Percentiles rank a stretch among this genome's conserved stretches.
Conservation (phyloP, 2,329 filamentous ascomycete genomes). For the Ceratocystiopsis sp. region DNA sequence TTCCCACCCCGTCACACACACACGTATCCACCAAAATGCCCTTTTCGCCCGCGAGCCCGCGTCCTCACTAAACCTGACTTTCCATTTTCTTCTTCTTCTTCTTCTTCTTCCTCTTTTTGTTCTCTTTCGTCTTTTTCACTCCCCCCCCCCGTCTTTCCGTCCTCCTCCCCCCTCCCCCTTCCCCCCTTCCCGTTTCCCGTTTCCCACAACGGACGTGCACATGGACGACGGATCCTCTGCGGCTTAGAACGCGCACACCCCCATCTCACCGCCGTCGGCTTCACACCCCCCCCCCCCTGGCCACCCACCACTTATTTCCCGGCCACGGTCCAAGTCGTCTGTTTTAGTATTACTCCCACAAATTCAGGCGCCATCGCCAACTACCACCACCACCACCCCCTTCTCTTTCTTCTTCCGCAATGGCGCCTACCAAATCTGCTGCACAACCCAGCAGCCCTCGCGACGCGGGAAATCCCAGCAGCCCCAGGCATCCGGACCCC, state of each 20-base stretch:
- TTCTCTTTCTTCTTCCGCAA: not conserved
- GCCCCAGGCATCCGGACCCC: constrained; percentile 1
- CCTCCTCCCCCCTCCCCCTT: not conserved
- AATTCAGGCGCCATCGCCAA: constrained; percentile 2
- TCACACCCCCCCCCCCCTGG: not conserved
- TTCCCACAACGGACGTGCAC: too few relatives aligned
- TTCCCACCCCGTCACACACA: too few relatives aligned
- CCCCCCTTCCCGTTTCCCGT: too few relatives aligned
- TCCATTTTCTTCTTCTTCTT: not conserved
- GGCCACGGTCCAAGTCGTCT: too few relatives aligned
- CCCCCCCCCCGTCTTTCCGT: not conserved
- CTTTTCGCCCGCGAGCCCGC: too few relatives aligned
- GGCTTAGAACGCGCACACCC: too few relatives aligned
- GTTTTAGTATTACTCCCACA: not conserved
- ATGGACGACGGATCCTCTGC: too few relatives aligned
- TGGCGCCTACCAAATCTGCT: constrained; percentile 8
- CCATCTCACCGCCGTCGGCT: too few relatives aligned
- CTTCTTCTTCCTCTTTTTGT: not conserved
- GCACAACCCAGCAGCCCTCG: not conserved
- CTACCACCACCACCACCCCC: too few relatives aligned
- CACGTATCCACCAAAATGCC: too few relatives aligned
- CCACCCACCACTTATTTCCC: too few relatives aligned
- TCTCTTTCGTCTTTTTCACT: not conserved
- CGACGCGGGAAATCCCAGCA: not conserved
- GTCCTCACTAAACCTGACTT: too few relatives aligned